Evolutionary conservation across 352 stramenopile species (phyloP).

Genomic region (Thalassiosira ordinaria): DNA sequence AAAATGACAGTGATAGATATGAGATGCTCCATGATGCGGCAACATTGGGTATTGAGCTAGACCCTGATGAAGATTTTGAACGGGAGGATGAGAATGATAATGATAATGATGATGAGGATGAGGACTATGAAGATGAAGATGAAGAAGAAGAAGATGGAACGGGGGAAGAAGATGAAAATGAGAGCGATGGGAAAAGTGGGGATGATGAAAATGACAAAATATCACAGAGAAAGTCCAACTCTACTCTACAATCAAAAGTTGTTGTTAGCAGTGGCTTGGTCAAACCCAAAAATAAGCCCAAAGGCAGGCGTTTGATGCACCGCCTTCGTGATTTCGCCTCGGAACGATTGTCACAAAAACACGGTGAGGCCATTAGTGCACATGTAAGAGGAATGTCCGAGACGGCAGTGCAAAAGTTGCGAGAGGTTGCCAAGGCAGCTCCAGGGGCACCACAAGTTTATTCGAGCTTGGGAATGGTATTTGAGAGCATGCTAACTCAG

Average conservation of each 20-base stretch:
- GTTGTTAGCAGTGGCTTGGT: slow-evolving; percentile 6
- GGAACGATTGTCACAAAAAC: slow-evolving; percentile 67
- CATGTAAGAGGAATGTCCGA: slow-evolving; percentile 72
- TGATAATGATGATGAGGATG: slow-evolving; percentile 27
- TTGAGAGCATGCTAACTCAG: slow-evolving; percentile 75
- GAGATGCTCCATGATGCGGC: slow-evolving; percentile 38
- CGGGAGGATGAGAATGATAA: slow-evolving; percentile 26
- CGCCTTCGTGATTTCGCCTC: slow-evolving; percentile 78
- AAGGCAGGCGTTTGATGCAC: slow-evolving; percentile 54
- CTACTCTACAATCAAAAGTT: neutral
- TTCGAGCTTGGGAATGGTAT: slow-evolving; percentile 83
- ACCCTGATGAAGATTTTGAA: slow-evolving; percentile 29
- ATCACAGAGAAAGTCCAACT: neutral
- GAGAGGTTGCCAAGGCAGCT: slow-evolving; percentile 71
- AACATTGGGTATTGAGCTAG: slow-evolving; percentile 37
- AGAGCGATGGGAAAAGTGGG: slow-evolving; percentile 16
- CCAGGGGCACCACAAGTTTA: slow-evolving; percentile 83
- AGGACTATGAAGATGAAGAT: slow-evolving; percentile 25
- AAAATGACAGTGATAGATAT: slow-evolving; percentile 53
- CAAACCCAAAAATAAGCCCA: slow-evolving; percentile 24
- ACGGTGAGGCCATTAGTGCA: slow-evolving; percentile 76
- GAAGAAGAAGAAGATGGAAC: slow-evolving; percentile 14
- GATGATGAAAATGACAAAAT: neutral
- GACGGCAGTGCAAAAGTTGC: slow-evolving; percentile 75
- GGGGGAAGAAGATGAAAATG: slow-evolving; percentile 3